Evolutionary conservation across 2,329 filamentous ascomycete genomes (phyloP), one percentile per base, ranked within the genome.

Genomic region (Aspergillus brasiliensis): DNA sequence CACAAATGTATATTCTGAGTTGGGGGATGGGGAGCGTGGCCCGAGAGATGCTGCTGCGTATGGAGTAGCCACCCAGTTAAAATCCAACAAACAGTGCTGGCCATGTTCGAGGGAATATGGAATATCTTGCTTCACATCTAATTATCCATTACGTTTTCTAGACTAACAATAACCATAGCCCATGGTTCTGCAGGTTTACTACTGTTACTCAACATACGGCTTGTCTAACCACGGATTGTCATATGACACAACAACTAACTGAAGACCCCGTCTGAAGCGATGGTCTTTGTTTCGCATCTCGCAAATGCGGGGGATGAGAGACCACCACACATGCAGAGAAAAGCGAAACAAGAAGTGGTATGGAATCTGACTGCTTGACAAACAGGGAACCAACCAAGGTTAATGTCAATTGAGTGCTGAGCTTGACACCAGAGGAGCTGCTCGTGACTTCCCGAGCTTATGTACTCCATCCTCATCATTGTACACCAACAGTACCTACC

Each of bases 391-490:
- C 23, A n/a, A 21, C 23, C 44, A 47, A 8, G 44, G 11, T 42
- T 42, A 10, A 38, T 11, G 3, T 13, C 21, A 4, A 4, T 21
- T 46, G 46, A 28, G 11, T 28, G 15, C 46, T 6, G 17, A 17
- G 27, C 42, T 23, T 2, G 21, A 23, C 21, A 11, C 25, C n/a
- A 44, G 40, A 8, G 8, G 31, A 42, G 38, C 40, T 44, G 46
- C 46, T 31, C 46, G 46, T 49, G 46, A 49, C 46, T 49, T 49
- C 46, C 46, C 46, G 46, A 46, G 47, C 25, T 27, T 28, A 46
- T 52, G 25, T 51, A 57, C 27, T 42, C 53, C 52, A 17, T 34
- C 27, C 47, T 57, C 44, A 11, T 48, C 53, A 34, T 19, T n/a
- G 38, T 21, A 10, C 23, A 34, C 10, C 44, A 48, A 17, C 3